These are phyloP conservation scores for Cornus controversa DNA, from an alignment of 148 eudicot species.

Conservation along the genomic window DNA sequence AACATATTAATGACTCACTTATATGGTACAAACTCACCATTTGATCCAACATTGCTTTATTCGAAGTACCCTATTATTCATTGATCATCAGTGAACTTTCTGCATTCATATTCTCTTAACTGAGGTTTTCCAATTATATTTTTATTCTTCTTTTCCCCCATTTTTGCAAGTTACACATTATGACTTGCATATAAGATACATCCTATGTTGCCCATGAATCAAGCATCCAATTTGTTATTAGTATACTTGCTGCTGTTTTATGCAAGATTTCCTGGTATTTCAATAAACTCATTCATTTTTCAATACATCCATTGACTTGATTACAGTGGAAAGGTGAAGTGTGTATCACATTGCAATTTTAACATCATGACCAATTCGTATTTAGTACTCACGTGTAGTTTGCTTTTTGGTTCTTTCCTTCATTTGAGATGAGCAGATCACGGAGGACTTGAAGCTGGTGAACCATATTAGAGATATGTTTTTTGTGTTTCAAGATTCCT, in stretches of 20 bases:
- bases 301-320: background rate
- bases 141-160: background rate
- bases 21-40: background rate
- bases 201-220: background rate
- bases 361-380: background rate
- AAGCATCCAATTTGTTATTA: background rate
- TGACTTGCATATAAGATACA: background rate
- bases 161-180: background rate
- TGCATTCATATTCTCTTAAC: background rate
- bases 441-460: constrained; percentile 67
- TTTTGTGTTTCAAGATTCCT: constrained; percentile 43
- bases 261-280: background rate
- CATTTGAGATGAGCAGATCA: constrained; percentile 29
- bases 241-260: background rate
- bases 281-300: background rate
- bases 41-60: background rate
- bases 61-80: background rate
- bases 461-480: constrained; percentile 54
- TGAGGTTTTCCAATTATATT: background rate
- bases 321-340: background rate
- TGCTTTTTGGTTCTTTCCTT: background rate
- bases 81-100: background rate
- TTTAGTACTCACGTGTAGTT: background rate
- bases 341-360: background rate
- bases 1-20: background rate